Base-by-base conservation (phyloP, 2,329 filamentous ascomycete genomes). In the Xylariaceae sp. region DNA sequence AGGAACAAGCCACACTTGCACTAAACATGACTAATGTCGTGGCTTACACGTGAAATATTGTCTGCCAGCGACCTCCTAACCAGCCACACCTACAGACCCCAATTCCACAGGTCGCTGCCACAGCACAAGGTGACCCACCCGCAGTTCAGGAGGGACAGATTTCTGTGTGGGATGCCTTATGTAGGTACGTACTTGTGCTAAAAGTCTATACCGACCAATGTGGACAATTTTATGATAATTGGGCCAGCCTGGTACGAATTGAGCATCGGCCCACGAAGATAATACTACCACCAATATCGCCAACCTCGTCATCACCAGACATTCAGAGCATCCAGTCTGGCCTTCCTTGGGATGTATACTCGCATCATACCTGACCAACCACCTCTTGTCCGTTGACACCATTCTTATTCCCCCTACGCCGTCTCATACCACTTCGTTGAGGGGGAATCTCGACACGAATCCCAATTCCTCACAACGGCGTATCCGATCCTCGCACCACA, bases 61-160 rank as follows among this genome's bases (percentile, higher is more conserved):
- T n/a, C n/a, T n/a, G n/a, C n/a, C n/a, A n/a, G n/a, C n/a, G n/a
- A n/a, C n/a, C n/a, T n/a, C n/a, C n/a, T n/a, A n/a, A n/a, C n/a
- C 6, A 20, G 23, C 24, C 24, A 5, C 23, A 39, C 11, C 23
- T 35, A 23, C n/a, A n/a, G n/a, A n/a, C n/a, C n/a, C n/a, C n/a
- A n/a, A n/a, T n/a, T n/a, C n/a, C n/a, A n/a, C n/a, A n/a, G n/a
- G n/a, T n/a, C n/a, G n/a, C n/a, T n/a, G 24, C 43, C 35, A 39
- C 44, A 26, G 23, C 9, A 1, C 27, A 29, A 11, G 26, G 13
- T 29, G 55, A 13, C 49, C 56, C 53, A 56, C 53, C 32, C 7
- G 51, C 40, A 47, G 58, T 61, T 62, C 55, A 66, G 62, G 61
- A 65, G 65, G 64, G 64, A 67, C 65, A 67, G 62, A 67, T 67